Base-by-base conservation (phyloP, 495 filamentous ascomycete genomes). In the Letharia lupina region DNA sequence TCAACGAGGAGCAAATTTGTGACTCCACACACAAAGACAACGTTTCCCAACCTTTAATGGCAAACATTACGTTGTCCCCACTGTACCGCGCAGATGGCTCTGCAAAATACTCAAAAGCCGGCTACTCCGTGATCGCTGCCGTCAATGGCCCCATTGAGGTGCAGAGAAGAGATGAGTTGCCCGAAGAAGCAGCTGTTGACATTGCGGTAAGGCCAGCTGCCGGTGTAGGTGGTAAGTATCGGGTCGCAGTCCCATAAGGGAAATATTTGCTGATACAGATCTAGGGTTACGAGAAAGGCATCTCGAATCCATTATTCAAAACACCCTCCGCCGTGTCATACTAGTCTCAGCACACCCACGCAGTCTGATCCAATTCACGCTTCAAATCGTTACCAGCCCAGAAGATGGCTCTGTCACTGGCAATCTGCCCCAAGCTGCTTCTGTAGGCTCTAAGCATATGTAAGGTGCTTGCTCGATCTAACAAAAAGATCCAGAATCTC, bases 101-200 rank as follows among this genome's bases (percentile, higher is more conserved):
- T 61, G 91, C 91, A 12, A 89, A 84, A 41, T 93, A 91, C 73
- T 85, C 87, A 20, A 81, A 83, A 65, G 87, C 88, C 58, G 90
- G 90, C 44, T 96, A 89, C 75, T 87, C 86, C 61, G 82, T 98
- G 67, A 84, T 94, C 59, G 90, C 87, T 62, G 86, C 90, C 16
- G 91, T 95, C 67, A 96, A 93, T 74, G 94, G 91, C 0, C 94
- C 94, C n/a, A 82, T 97, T 69, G 93, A 97, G 76, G 91, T 93
- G 28, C 86, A 84, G 68, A 86, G 91, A 69, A 84, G 90, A 69
- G 93, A 96, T 71, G 88, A 96, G 70, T 84, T 91, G 63, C 88
- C 94, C 20, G 90, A 95, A 76, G 91, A 96, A 77, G 90, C 94
- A 35, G 86, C 86, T 61, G 79, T 98, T 63, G 94, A 98, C 74